Base-by-base conservation (phyloP, 805 yeast genomes). In the Yamadazyma sp. region DNA sequence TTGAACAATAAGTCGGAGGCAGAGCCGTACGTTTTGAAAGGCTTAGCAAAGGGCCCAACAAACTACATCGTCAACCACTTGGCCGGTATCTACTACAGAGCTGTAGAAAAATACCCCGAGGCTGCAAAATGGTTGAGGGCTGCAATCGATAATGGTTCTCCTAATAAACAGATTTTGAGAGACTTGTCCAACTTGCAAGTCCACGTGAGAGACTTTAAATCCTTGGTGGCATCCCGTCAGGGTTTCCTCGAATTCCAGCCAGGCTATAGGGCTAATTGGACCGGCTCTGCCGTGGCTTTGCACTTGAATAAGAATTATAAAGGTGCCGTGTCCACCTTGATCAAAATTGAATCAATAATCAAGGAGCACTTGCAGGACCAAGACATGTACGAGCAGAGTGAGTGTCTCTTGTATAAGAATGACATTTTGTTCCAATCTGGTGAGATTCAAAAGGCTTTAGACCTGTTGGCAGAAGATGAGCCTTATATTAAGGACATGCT, bases 191-290 rank as follows among this genome's bases (percentile, higher is more conserved):
- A 82, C 30, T 71, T 87, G 62, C 91, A 90, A 54, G 67, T 84
- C 19, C 98, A 93, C 52, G 69, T 73, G 46, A 78, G 96, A 44
- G 90, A 87, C 53, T 87, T 68, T 55, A 76, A 75, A 49, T 71
- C 71, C 16, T 71, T 84, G 44, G 71, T 77, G 4, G 75, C 64
- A 8, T 75, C 91, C 2, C 75, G 97, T 50, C 78, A 77, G 42
- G 70, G 71, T 25, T 80, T 79, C 51, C 71, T 93, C 59, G 85
- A 83, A 50, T 73, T 75, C 17, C 82, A 76, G 49, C 80, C 93
- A 8, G 95, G 95, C 0, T 85, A 78, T 56, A 75, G 96, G 47
- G 89, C 91, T 44, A 85, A 87, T 55, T 90, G 96, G 96, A 84
- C 95, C 1, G 82, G 83, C 0, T 71, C 84, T 35, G 96, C 95